Evolutionary conservation across 108 stramenopile species (phyloP).

Genomic region (Schizochytrium sp.): DNA sequence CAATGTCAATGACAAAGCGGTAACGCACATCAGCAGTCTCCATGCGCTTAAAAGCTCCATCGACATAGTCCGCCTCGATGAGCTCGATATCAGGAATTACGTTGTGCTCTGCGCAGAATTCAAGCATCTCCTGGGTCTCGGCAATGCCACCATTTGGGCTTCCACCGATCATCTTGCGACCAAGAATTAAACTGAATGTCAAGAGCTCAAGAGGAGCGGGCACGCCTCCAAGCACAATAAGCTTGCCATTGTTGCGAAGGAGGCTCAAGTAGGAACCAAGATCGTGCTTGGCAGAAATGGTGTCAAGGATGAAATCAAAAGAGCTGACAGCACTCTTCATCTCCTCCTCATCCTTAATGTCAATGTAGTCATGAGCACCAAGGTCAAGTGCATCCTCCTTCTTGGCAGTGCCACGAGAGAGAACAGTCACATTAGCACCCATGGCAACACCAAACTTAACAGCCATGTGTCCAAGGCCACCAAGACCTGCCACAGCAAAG

Average conservation of each 20-base stretch:
- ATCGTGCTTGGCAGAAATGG: conserved; percentile 71
- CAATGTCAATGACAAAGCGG: conserved; percentile 63
- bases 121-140: conserved; percentile 78
- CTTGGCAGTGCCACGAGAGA: conserved; percentile 73
- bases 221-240: conserved; percentile 69
- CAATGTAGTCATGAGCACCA: conserved; percentile 68
- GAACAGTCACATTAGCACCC: conserved; percentile 70
- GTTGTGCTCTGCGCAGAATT: conserved; percentile 75
- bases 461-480: conserved; percentile 79
- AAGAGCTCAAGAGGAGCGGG: conserved; percentile 61
- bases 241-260: conserved; percentile 68
- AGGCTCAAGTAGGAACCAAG: conserved; percentile 63
- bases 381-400: conserved; percentile 68
- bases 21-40: not conserved
- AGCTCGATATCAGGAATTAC: conserved; percentile 74
- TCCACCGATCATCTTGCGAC: conserved; percentile 64
- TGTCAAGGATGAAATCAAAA: conserved; percentile 75
- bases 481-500: conserved; percentile 78
- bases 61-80: conserved; percentile 53
- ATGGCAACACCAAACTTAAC: conserved; percentile 76
- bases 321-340: conserved; percentile 67
- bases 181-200: conserved; percentile 63
- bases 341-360: conserved; percentile 1
- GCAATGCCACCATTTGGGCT: conserved; percentile 75
- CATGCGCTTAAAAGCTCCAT: not conserved